phyloP scores from a whole-genome alignment of 2,329 filamentous ascomycete genomes.

The Cercospora zeae-maydis region DNA sequence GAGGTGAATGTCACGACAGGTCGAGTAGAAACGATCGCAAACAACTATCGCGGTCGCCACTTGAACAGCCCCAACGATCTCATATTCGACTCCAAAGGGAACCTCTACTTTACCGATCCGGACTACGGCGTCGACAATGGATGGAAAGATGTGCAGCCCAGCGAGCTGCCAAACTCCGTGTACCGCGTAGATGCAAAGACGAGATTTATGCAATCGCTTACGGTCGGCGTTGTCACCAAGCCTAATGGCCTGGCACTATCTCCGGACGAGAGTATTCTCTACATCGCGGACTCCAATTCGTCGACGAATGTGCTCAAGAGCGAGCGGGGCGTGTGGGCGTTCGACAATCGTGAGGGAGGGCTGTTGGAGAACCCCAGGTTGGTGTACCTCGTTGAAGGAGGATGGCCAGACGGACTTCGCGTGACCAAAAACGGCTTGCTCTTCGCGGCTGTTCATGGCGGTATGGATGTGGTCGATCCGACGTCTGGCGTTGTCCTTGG shows the following conservation, averaged over 20 bases:
- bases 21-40: constrained; percentile 43
- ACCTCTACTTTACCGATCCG: constrained; percentile 33
- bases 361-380: constrained; percentile 34
- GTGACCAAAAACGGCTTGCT: constrained; percentile 20
- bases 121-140: constrained; percentile 41
- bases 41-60: constrained; percentile 58
- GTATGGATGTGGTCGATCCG: constrained; percentile 25
- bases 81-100: constrained; percentile 46
- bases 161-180: constrained; percentile 55
- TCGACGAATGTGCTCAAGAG: constrained; percentile 10
- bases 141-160: constrained; percentile 51
- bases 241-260: constrained; percentile 30
- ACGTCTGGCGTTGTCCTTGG: constrained; percentile 42
- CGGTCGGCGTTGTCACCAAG: constrained; percentile 43
- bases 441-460: constrained; percentile 20
- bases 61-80: constrained; percentile 61
- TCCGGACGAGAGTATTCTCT: constrained; percentile 27
- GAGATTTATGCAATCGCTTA: constrained; percentile 51
- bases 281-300: constrained; percentile 28
- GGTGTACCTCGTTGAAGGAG: constrained; percentile 38
- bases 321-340: constrained; percentile 42
- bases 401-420: constrained; percentile 30
- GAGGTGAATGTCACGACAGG: constrained; percentile 21
- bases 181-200: constrained; percentile 54
- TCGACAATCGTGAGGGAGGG: constrained; percentile 19